Conservation (phyloP, 225 moss, liverwort and hornwort genomes). For the Antitrichia curtipendula region DNA sequence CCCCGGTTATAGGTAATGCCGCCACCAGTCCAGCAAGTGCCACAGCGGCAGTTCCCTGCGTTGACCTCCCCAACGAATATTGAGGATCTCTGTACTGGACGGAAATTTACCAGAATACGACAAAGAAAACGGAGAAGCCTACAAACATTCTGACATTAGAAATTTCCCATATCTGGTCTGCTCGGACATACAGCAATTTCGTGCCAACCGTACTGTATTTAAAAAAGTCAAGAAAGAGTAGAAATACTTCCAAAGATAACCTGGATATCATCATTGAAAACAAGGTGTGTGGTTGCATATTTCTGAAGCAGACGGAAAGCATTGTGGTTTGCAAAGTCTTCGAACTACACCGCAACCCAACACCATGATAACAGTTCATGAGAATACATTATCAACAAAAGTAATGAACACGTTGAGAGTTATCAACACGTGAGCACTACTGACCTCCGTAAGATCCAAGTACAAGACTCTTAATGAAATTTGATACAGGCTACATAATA, state of each 20-base stretch:
- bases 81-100: not conserved
- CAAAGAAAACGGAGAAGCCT: not conserved
- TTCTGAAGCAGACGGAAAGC: constrained; percentile 76
- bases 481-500: not conserved
- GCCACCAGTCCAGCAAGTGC: constrained; percentile 68
- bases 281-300: constrained; percentile 60
- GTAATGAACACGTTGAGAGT: not conserved
- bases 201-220: not conserved
- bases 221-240: not conserved
- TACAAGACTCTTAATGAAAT: not conserved
- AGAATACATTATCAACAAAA: not conserved
- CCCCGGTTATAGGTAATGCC: constrained; percentile 66
- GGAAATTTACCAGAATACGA: not conserved
- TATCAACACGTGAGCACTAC: not conserved
- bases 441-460: not conserved
- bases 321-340: constrained; percentile 87
- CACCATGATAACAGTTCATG: not conserved
- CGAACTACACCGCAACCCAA: constrained; percentile 40
- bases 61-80: not conserved
- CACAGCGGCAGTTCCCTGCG: constrained; percentile 86
- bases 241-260: not conserved
- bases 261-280: constrained; percentile 95
- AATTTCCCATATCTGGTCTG: not conserved
- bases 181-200: not conserved
- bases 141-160: not conserved